Conservation (phyloP, 352 stramenopile genomes). For the Blastocystis sp. region DNA sequence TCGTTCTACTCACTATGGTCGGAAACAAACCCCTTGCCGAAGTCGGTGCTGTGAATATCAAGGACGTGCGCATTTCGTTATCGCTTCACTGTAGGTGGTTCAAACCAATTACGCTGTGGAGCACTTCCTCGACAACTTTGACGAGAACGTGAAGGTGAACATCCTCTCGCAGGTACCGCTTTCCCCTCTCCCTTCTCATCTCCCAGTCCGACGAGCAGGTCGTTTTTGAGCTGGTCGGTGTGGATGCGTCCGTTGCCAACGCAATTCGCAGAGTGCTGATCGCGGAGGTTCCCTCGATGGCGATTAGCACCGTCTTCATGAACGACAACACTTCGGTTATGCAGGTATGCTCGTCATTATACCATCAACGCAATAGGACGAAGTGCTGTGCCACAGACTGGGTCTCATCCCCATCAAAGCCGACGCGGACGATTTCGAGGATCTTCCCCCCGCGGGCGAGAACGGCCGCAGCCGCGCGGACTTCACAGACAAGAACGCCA, state of each 20-base stretch:
- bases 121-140: constrained; percentile 22
- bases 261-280: constrained; percentile 72
- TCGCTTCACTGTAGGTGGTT: background rate
- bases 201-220: constrained; percentile 42
- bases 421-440: constrained; percentile 69
- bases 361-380: constrained; percentile 54
- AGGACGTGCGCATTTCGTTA: too few species aligned
- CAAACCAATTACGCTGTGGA: constrained; percentile 43
- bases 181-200: background rate
- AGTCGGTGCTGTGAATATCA: too few species aligned
- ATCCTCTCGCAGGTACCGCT: constrained; percentile 38
- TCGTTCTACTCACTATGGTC: too few species aligned
- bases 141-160: constrained; percentile 49
- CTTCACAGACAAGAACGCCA: constrained; percentile 70
- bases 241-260: constrained; percentile 72
- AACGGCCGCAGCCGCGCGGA: constrained; percentile 28
- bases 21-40: too few species aligned
- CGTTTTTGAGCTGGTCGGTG: constrained; percentile 72
- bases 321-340: constrained; percentile 73
- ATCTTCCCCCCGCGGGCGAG: constrained; percentile 32
- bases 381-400: constrained; percentile 72
- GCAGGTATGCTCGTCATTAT: constrained; percentile 45
- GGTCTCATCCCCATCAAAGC: constrained; percentile 70
- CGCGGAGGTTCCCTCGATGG: constrained; percentile 73
- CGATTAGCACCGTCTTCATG: constrained; percentile 72